Conservation (phyloP, 1,284 basidiomycete species). For the Quambalaria eucalypti region DNA sequence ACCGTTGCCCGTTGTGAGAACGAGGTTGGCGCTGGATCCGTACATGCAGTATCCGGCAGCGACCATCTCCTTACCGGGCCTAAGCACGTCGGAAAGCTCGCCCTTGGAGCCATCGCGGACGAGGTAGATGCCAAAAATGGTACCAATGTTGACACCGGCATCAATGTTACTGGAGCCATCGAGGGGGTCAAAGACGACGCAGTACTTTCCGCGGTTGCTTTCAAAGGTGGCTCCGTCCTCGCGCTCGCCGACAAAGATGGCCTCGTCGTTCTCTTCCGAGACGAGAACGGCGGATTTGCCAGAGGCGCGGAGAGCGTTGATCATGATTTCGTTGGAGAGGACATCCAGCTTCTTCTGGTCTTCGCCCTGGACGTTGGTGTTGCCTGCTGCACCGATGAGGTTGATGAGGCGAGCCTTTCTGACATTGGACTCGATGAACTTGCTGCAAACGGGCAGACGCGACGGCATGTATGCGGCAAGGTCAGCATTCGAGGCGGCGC, state of each 20-base stretch:
- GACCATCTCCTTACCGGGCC: constrained; percentile 93
- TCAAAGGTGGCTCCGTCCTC: constrained; percentile 45
- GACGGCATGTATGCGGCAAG: not conserved
- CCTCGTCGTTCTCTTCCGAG: constrained; percentile 88
- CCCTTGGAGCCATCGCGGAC: constrained; percentile 67
- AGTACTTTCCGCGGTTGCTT: constrained; percentile 53
- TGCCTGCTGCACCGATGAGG: constrained; percentile 87
- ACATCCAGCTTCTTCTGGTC: constrained; percentile 99
- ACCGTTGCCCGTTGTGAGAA: constrained; percentile 86
- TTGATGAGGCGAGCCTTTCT: constrained; percentile 95
- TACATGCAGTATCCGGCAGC: constrained; percentile 79
- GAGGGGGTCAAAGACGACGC: constrained; percentile 96
- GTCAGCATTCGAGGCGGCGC: too few relatives aligned
- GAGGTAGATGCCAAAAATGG: constrained; percentile 96
- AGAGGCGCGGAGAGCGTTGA: constrained; percentile 77
- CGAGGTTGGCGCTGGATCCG: constrained; percentile 94
- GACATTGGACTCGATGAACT: constrained; percentile 96
- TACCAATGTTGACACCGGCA: constrained; percentile 99
- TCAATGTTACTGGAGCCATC: constrained; percentile 99
- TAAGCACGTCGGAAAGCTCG: constrained; percentile 73
- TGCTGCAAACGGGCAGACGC: constrained; percentile 28
- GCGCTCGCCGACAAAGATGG: constrained; percentile 67
- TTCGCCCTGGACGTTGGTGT: constrained; percentile 93
- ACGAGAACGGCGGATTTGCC: constrained; percentile 95
- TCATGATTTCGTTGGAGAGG: constrained; percentile 98